Conservation (phyloP, 352 stramenopile species). For the Pythium aquatile region DNA sequence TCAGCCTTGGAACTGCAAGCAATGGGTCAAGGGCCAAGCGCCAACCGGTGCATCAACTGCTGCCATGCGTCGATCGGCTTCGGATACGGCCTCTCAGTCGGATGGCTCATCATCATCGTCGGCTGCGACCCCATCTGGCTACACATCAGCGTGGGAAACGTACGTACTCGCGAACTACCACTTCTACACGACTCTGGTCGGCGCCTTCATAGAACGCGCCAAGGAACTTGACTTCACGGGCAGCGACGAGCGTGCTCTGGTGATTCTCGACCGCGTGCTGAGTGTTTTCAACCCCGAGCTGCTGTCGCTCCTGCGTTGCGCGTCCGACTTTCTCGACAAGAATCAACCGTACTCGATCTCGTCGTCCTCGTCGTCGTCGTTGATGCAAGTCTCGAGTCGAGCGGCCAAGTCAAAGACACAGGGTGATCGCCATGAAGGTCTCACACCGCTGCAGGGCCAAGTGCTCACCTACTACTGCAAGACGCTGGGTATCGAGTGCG, state of each 20-base stretch:
- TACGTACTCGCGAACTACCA: slow-evolving; percentile 88
- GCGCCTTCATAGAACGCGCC: slow-evolving; percentile 74
- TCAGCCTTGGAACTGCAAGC: slow-evolving; percentile 76
- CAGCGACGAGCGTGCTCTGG: slow-evolving; percentile 55
- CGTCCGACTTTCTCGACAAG: slow-evolving; percentile 65
- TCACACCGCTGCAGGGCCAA: slow-evolving; percentile 65
- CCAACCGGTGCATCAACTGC: neutral
- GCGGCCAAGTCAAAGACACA: slow-evolving; percentile 23
- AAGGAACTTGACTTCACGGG: slow-evolving; percentile 83
- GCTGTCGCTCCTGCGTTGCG: slow-evolving; percentile 53
- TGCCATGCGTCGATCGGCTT: neutral
- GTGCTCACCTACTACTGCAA: slow-evolving; percentile 84
- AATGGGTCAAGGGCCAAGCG: slow-evolving; percentile 43
- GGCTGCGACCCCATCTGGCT: slow-evolving; percentile 23
- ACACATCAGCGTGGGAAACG: slow-evolving; percentile 65
- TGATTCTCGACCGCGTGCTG: slow-evolving; percentile 69
- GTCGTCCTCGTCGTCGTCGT: slow-evolving; percentile 7
- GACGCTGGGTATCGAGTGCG: slow-evolving; percentile 68
- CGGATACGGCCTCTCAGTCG: neutral
- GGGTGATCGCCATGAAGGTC: slow-evolving; percentile 28
- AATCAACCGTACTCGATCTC: slow-evolving; percentile 65
- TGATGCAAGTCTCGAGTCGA: slow-evolving; percentile 22
- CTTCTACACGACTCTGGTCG: slow-evolving; percentile 84
- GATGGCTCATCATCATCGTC: neutral
- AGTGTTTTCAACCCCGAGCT: slow-evolving; percentile 69